These are phyloP conservation scores for Boletus sp. DNA, from an alignment of 768 basidiomycete species.

Conservation along the genomic window DNA sequence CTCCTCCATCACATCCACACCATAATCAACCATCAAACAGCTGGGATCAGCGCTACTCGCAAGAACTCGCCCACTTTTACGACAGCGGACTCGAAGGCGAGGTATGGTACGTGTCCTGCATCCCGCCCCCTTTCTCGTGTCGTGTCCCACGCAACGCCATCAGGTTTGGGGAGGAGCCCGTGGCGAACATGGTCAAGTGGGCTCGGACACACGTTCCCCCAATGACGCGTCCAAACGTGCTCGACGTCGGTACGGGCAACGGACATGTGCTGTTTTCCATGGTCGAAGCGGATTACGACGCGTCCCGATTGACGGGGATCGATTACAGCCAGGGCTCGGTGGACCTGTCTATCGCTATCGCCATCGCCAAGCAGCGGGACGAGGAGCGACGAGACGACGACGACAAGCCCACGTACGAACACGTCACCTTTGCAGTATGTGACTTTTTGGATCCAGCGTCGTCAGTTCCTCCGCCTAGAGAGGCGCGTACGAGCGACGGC, in stretches of 20 bases:
- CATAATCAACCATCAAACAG: slow-evolving; percentile 35
- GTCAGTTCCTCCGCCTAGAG: slow-evolving; percentile 22
- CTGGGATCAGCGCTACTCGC: slow-evolving; percentile 76
- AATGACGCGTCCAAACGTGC: slow-evolving; percentile 44
- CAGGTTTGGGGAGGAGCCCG: slow-evolving; percentile 79
- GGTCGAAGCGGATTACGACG: slow-evolving; percentile 61
- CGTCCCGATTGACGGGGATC: slow-evolving; percentile 55
- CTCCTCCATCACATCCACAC: background rate
- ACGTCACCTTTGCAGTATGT: slow-evolving; percentile 53
- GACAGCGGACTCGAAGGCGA: slow-evolving; percentile 85
- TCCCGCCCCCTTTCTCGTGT: background rate
- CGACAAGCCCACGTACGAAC: background rate
- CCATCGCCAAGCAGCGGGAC: slow-evolving; percentile 50
- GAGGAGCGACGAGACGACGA: background rate
- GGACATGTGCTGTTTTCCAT: slow-evolving; percentile 74
- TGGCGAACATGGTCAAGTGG: slow-evolving; percentile 83
- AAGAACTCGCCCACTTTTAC: slow-evolving; percentile 68
- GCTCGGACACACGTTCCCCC: slow-evolving; percentile 52
- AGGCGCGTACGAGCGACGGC: slow-evolving; percentile 1
- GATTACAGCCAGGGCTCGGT: slow-evolving; percentile 80
- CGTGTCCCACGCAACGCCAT: background rate
- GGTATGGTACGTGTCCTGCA: slow-evolving; percentile 57
- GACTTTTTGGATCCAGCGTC: slow-evolving; percentile 66
- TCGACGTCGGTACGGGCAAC: slow-evolving; percentile 83
- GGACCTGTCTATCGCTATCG: slow-evolving; percentile 52